These are phyloP conservation scores for Domatiomyces catenatus DNA, from an alignment of 2,329 filamentous ascomycete species.

Conservation along the genomic window DNA sequence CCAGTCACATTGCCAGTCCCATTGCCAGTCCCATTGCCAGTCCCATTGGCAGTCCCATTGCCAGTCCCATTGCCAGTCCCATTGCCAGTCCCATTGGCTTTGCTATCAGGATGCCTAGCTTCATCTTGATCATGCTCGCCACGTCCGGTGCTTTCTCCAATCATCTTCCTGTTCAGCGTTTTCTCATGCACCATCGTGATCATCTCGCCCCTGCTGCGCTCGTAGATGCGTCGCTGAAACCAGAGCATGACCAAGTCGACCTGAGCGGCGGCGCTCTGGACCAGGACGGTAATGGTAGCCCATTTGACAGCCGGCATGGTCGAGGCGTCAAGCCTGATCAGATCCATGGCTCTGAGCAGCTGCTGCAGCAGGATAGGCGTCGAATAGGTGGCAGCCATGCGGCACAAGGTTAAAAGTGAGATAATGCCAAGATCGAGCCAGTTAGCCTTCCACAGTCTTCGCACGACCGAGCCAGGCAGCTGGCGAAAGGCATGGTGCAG, in stretches of 20 bases:
- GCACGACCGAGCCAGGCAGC: conserved; percentile 56
- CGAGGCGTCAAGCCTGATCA: conserved; percentile 29
- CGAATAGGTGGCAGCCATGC: conserved; percentile 43
- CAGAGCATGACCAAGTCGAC: conserved; percentile 56
- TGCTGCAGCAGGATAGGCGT: conserved; percentile 57
- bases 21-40: too few relatives aligned
- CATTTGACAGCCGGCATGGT: conserved; percentile 48
- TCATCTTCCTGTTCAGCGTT: conserved; percentile 50
- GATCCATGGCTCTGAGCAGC: conserved; percentile 51
- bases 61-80: too few relatives aligned
- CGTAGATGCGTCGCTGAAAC: conserved; percentile 73
- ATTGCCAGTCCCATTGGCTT: too few relatives aligned
- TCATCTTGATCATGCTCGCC: conserved; percentile 20
- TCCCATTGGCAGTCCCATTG: not conserved
- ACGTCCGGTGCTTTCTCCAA: conserved; percentile 20
- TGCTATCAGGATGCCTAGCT: conserved; percentile 4
- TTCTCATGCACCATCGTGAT: conserved; percentile 76
- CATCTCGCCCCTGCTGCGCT: conserved; percentile 70
- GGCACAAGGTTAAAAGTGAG: conserved; percentile 47
- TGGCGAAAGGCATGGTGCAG: conserved; percentile 62
- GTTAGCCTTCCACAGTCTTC: conserved; percentile 57
- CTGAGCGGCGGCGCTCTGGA: conserved; percentile 49
- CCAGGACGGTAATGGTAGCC: conserved; percentile 44
- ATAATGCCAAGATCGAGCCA: conserved; percentile 61
- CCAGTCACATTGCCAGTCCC: too few relatives aligned